Percentiles rank a stretch among this genome's conserved stretches.
phyloP scores from a whole-genome alignment of 176 grass and related monocot genomes.

The Alloteropsis semialata region DNA sequence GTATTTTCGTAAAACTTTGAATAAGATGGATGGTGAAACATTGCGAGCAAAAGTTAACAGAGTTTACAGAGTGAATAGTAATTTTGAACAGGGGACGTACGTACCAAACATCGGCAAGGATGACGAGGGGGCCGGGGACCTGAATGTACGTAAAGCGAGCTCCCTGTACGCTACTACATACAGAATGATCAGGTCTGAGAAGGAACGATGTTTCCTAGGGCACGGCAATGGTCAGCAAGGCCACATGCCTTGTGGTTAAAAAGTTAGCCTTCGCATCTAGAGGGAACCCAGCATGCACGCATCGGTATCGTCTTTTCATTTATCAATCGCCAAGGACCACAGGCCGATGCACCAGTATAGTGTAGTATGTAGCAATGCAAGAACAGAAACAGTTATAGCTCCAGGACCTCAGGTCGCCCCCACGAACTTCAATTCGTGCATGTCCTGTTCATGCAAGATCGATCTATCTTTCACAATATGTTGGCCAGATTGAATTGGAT shows the following conservation, averaged over 20 bases:
- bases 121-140: background rate
- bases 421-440: slow-evolving; percentile 1
- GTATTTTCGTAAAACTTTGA: no score
- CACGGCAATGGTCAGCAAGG: slow-evolving; percentile 10
- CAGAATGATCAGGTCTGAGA: background rate
- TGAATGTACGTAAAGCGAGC: background rate
- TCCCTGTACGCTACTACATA: background rate
- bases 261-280: slow-evolving; percentile 7
- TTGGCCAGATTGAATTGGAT: background rate
- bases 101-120: background rate
- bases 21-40: no score
- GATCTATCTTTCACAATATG: background rate
- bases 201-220: slow-evolving; percentile 31
- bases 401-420: background rate
- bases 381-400: slow-evolving; percentile 1
- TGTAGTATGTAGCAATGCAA: background rate
- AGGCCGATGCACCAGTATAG: background rate
- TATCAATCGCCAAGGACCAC: slow-evolving; percentile 26
- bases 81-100: no score
- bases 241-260: slow-evolving; percentile 34
- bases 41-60: no score
- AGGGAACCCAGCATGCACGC: slow-evolving; percentile 9
- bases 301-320: background rate
- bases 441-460: background rate
- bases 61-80: no score